Percentiles rank a stretch among this genome's conserved stretches.
phyloP scores from a whole-genome alignment of 2,329 filamentous ascomycete species.

The Decorospora gaudefroyi region DNA sequence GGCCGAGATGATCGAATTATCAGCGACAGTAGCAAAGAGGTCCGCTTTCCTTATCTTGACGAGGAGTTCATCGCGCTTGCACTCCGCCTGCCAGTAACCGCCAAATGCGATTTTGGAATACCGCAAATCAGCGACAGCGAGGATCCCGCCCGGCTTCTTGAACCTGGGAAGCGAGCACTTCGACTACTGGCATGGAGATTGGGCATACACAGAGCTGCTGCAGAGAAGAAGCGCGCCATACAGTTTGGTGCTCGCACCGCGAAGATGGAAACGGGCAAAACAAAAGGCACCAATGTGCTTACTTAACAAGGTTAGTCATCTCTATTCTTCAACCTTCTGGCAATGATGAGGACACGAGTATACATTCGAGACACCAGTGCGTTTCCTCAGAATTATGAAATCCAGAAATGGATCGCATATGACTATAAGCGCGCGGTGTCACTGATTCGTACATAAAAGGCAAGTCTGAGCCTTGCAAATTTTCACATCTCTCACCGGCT shows the following conservation, averaged over 20 bases:
- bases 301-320: conserved; percentile 36
- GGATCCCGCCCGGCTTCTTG: conserved; percentile 54
- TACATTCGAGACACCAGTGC: conserved; percentile 33
- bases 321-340: conserved; percentile 12
- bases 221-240: conserved; percentile 91
- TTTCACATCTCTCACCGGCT: neutral
- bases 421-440: conserved; percentile 28
- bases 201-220: conserved; percentile 70
- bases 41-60: conserved; percentile 87
- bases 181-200: conserved; percentile 75
- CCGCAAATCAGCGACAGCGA: conserved; percentile 22
- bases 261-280: conserved; percentile 55
- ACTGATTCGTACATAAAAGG: conserved; percentile 35
- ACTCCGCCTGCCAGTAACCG: conserved; percentile 71
- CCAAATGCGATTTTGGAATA: conserved; percentile 84
- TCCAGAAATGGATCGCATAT: conserved; percentile 4
- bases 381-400: conserved; percentile 20
- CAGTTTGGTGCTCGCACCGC: conserved; percentile 51
- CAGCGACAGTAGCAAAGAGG: conserved; percentile 85
- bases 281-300: conserved; percentile 54
- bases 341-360: conserved; percentile 41
- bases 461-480: conserved; percentile 39
- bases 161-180: conserved; percentile 80
- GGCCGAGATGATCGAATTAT: conserved; percentile 92
- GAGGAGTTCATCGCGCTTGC: conserved; percentile 84